Evolutionary conservation across 768 basidiomycete species (phyloP), one percentile per base, ranked within the genome.

Genomic region (Amanita rubescens): DNA sequence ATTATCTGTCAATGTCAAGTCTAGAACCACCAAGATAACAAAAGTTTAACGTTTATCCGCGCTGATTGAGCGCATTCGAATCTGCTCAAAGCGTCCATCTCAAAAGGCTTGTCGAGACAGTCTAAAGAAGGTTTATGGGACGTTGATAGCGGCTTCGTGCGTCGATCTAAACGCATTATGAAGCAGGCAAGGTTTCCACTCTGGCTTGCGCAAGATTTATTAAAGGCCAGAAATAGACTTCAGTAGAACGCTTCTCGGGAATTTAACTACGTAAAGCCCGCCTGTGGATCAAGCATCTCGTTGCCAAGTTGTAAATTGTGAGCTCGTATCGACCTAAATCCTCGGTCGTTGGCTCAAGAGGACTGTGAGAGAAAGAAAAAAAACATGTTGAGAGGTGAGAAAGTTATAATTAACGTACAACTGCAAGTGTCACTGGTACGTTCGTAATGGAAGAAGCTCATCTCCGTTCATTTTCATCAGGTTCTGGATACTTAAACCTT

Each of bases 361-460:
- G n/a, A n/a, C n/a, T n/a, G n/a, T n/a, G n/a, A n/a, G n/a, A n/a
- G n/a, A n/a, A n/a, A n/a, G n/a, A n/a, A n/a, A 38, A 9, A 1
- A 38, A 17, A 38, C 19, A n/a, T 45, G 43, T 45, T 12, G 37
- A 38, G 37, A 38, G 15, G 39, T 41, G 39, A 10, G 39, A 41
- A 41, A 20, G 39, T 41, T 41, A 38, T 38, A 17, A 17, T 38
- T 38, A 15, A 35, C 7, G n/a, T 1, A 1, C 6, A 48, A 12
- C 17, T n/a, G n/a, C 41, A 34, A 39, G 22, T 27, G 30, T 59
- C 63, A 49, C 22, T 15, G 22, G 49, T 39, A 34, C 22, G 35
- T 37, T 24, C 14, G 30, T 27, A 24, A 51, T 17, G 27, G 41
- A 42, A 43, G 27, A 41, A 37, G 51, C 51, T 53, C 51, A 53